Evolutionary conservation across 768 basidiomycete genomes (phyloP).

Genomic region (Suillus lakei): DNA sequence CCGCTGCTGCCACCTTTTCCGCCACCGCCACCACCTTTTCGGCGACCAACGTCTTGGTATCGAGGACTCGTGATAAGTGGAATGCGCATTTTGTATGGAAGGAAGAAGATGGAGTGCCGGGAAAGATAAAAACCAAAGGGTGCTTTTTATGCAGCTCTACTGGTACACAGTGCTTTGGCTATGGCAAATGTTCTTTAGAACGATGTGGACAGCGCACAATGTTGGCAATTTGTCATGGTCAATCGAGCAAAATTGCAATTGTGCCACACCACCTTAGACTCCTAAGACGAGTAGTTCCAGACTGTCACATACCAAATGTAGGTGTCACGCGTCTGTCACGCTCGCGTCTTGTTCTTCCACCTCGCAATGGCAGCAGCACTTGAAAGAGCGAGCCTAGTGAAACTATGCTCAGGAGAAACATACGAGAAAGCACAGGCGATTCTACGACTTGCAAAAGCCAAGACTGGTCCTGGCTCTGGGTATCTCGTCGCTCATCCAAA

Average conservation of each 20-base stretch:
- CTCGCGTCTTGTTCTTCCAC: conserved; percentile 7
- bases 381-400: conserved; percentile 23
- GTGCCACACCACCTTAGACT: not conserved
- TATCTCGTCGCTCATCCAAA: conserved; percentile 24
- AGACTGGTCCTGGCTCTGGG: conserved; percentile 33
- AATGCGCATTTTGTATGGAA: conserved; percentile 21
- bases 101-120: not conserved
- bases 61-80: conserved; percentile 19
- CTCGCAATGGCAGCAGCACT: conserved; percentile 20
- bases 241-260: not conserved
- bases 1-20: conserved; percentile 24
- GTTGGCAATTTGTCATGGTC: no score
- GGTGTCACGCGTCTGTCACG: conserved; percentile 3
- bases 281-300: not conserved
- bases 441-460: conserved; percentile 23
- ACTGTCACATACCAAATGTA: not conserved
- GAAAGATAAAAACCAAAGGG: no score
- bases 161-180: not conserved
- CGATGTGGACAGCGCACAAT: not conserved
- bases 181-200: not conserved
- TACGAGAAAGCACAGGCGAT: conserved; percentile 27
- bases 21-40: conserved; percentile 39
- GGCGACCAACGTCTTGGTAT: conserved; percentile 21
- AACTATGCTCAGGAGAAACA: conserved; percentile 30
- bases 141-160: not conserved